Conservation (phyloP, 768 basidiomycete genomes). For the Pholiota microspora region DNA sequence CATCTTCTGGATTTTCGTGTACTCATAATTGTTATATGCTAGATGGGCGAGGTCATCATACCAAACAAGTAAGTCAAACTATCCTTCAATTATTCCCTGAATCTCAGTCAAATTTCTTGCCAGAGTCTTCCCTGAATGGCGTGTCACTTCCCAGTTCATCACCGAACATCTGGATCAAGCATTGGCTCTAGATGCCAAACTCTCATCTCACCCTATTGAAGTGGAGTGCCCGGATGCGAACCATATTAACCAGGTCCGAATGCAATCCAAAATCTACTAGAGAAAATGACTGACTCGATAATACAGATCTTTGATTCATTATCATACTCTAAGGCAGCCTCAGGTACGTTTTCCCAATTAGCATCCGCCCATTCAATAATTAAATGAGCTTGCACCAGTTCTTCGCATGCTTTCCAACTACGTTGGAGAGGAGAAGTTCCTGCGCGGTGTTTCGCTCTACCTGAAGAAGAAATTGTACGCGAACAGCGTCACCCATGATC, state of each 20-base stretch:
- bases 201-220: conserved; percentile 91
- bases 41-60: conserved; percentile 90
- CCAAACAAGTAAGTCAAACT: conserved; percentile 54
- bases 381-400: conserved; percentile 39
- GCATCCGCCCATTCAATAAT: no score
- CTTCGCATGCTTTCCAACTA: conserved; percentile 90
- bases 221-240: conserved; percentile 87
- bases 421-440: conserved; percentile 86
- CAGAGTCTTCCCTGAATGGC: conserved; percentile 80
- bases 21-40: conserved; percentile 9
- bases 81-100: background rate
- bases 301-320: conserved; percentile 88
- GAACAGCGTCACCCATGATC: conserved; percentile 81
- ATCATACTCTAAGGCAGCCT: conserved; percentile 83
- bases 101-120: conserved; percentile 2
- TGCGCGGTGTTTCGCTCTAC: conserved; percentile 88
- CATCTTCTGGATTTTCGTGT: background rate
- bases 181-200: conserved; percentile 77
- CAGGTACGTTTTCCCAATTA: conserved; percentile 56
- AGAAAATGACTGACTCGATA: background rate
- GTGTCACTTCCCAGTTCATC: conserved; percentile 78
- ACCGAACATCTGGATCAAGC: conserved; percentile 75
- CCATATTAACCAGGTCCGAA: conserved; percentile 68
- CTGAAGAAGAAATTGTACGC: conserved; percentile 85
- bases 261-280: background rate